Evolutionary conservation across 2,329 filamentous ascomycete species (phyloP), one percentile per base, ranked within the genome.

Genomic region (Penicillium sumatraense): DNA sequence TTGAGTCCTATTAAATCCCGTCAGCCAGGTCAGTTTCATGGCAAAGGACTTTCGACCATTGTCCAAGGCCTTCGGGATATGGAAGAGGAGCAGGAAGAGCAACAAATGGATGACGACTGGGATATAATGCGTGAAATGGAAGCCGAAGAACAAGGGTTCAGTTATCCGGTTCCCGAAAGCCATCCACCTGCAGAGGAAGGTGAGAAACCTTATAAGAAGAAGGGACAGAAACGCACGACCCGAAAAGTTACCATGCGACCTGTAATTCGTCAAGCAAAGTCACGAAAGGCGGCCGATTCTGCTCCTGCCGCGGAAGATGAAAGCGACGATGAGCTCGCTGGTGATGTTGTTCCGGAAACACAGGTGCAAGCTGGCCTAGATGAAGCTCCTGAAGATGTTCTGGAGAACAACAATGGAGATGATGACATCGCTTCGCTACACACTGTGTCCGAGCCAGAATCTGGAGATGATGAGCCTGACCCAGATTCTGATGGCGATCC

Each of bases 161-260:
- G 66, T 24, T 62, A 72, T 11, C 63, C 73, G 14, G 68, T 75
- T 5, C 62, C 67, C 13, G 73, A 79, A 56, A 77, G 71, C 36
- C 76, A 79, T 48, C 49, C 54, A 0, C 48, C 54, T 5, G 60
- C 51, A 16, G 49, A 62, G 13, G 36, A 62, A 21, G 26, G 33
- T 6, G 50, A 58, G 11, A 62, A 54, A 18, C 51, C 55, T 16
- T 57, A 57, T 23, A 57, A 57, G 64, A 81, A 80, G 67, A 80
- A 76, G 60, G 78, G 78, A 2, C 79, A 80, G 58, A 81, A 81
- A 59, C 70, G 79, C 44, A 79, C 77, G 5, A 81, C 79, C 1
- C 71, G 75, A 49, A 64, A 73, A 44, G 74, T 78, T 11, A 70
- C 65, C 33, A 78, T 81, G 70, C 75, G 72, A 44, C 78, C 78